phyloP scores from a whole-genome alignment of 2,329 filamentous ascomycete genomes.

The Monilinia fructigena region DNA sequence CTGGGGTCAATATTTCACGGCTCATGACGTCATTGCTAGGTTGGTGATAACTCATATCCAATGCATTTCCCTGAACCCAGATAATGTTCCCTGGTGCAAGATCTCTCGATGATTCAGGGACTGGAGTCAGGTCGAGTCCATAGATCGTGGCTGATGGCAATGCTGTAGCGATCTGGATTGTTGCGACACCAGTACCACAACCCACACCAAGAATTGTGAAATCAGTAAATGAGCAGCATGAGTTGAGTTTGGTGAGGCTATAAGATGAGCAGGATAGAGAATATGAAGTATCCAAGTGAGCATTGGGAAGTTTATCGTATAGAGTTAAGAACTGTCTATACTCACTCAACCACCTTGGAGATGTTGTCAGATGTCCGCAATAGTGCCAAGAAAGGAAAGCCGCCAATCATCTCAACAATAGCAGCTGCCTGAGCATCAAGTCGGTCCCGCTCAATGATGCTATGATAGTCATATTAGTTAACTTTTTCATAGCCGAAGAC shows the following conservation, averaged over 20 bases:
- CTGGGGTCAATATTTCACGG: constrained; percentile 13
- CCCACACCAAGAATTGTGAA: not conserved
- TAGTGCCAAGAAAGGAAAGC: constrained; percentile 13
- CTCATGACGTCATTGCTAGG: not conserved
- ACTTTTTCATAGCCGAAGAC: not conserved
- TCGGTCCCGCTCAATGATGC: constrained; percentile 17
- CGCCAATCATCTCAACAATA: constrained; percentile 22
- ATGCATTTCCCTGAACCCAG: constrained; percentile 17
- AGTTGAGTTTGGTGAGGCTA: not conserved
- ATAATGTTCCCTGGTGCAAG: constrained; percentile 15
- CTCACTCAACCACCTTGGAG: constrained; percentile 15
- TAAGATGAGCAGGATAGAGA: not conserved
- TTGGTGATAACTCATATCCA: constrained; percentile 10
- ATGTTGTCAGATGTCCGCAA: not conserved
- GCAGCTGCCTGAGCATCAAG: constrained; percentile 20
- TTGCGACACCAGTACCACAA: constrained; percentile 18
- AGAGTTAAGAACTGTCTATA: not conserved
- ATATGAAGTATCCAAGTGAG: not conserved
- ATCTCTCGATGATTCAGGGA: not conserved
- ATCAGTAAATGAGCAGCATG: not conserved
- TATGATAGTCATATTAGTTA: not conserved
- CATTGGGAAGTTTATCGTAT: not conserved
- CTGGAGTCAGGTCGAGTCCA: constrained; percentile 16
- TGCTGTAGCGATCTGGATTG: constrained; percentile 14
- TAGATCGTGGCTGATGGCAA: constrained; percentile 18